Conservation (phyloP, 2,329 filamentous ascomycete species). For the Exophiala calicioides region DNA sequence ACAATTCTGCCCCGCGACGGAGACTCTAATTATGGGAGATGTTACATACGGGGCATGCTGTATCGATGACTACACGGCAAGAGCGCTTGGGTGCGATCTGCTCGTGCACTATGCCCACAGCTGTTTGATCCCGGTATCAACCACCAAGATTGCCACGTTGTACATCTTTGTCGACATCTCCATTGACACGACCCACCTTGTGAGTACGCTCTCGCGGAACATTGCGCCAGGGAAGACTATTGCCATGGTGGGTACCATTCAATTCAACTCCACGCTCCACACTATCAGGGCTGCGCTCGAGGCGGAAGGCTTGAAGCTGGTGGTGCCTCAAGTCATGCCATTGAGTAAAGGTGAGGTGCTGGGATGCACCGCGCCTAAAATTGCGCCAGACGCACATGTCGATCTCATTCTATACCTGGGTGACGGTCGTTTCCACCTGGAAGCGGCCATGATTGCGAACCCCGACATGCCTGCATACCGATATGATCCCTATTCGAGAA, state of each 20-base stretch:
- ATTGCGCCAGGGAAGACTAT: conserved; percentile 83
- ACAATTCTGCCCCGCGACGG: conserved; percentile 86
- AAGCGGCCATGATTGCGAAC: conserved; percentile 99
- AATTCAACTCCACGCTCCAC: conserved; percentile 97
- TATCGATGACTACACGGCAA: conserved; percentile 96
- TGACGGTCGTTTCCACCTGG: conserved; percentile 91
- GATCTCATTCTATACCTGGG: conserved; percentile 86
- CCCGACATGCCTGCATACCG: conserved; percentile 86
- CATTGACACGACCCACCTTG: conserved; percentile 85
- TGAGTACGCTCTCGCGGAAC: conserved; percentile 85
- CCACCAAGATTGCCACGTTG: conserved; percentile 93
- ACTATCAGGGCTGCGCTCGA: conserved; percentile 76
- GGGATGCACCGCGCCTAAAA: conserved; percentile 87
- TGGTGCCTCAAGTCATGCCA: conserved; percentile 90
- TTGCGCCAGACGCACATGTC: conserved; percentile 58
- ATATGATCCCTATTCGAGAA: conserved; percentile 94
- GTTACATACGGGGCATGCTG: conserved; percentile 98
- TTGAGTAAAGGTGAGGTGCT: conserved; percentile 94
- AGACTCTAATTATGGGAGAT: conserved; percentile 98
- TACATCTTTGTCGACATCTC: conserved; percentile 98
- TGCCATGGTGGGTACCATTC: conserved; percentile 93
- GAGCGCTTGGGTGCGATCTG: conserved; percentile 89
- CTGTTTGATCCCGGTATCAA: conserved; percentile 92
- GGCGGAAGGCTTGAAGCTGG: conserved; percentile 76
- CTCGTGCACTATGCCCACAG: conserved; percentile 97